phyloP scores from a whole-genome alignment of 2,329 filamentous ascomycete species.

The Fusarium compactum region DNA sequence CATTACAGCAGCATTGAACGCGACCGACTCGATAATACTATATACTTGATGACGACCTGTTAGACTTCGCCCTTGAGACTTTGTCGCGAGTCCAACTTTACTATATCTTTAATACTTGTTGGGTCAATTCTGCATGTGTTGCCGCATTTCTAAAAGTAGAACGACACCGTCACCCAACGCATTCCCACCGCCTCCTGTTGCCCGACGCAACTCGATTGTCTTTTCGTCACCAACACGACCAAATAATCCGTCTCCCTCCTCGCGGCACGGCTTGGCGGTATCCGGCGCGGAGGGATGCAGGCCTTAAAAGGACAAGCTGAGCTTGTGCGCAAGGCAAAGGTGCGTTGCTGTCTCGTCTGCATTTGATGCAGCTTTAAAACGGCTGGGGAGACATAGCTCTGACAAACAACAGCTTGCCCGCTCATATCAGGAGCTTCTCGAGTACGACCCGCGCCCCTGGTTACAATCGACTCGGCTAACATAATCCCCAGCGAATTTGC shows the following conservation, averaged over 20 bases:
- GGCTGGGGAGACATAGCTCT: neutral
- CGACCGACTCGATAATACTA: conserved; percentile 1
- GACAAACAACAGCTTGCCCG: conserved; percentile 78
- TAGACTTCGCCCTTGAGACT: neutral
- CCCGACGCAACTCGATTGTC: conserved; percentile 18
- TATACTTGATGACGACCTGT: conserved; percentile 1
- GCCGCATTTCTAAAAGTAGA: conserved; percentile 31
- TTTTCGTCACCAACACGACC: conserved; percentile 7
- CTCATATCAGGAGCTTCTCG: conserved; percentile 95
- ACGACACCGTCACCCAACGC: conserved; percentile 37
- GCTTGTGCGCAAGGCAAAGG: conserved; percentile 73
- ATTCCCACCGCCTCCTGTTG: conserved; percentile 24
- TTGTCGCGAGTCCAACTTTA: conserved; percentile 19
- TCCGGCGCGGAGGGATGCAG: conserved; percentile 60
- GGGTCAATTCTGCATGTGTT: conserved; percentile 40
- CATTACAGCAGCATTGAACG: conserved; percentile 23
- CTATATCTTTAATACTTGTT: conserved; percentile 19
- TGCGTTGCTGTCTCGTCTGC: conserved; percentile 40
- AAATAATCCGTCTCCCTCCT: conserved; percentile 30
- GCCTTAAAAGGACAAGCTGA: conserved; percentile 68
- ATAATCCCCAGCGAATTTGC: conserved; percentile 83
- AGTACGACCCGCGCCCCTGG: conserved; percentile 68
- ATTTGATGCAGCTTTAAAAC: neutral
- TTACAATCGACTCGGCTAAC: conserved; percentile 7
- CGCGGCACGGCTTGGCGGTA: conserved; percentile 42